Base-by-base conservation (phyloP, 495 filamentous ascomycete species). In the Neurospora sp. region DNA sequence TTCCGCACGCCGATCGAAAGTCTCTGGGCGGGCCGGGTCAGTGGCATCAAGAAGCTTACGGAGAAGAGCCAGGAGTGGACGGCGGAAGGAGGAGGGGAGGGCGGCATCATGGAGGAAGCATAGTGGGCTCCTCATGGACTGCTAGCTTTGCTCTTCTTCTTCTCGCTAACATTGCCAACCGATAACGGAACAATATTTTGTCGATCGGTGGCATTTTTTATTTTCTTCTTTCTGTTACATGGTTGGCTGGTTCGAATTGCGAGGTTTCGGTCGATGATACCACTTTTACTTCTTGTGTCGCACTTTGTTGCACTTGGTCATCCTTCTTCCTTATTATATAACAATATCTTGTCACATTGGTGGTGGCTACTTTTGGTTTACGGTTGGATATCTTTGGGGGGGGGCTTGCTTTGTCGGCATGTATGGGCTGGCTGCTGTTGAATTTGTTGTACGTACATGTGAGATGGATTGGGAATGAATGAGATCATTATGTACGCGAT, bases 1-100 rank as follows among this genome's bases (percentile, higher is more conserved):
- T 98, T 94, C 88, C 90, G 96, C 68, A 95, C 93, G 3, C 88
- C 92, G 0, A 89, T 92, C 9, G 94, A 98, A 81, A 89, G 89
- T 35, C 86, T 97, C 61, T 97, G 93, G 94, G 93, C 94, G 0
- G 88, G 88, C 20, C 86, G 94, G 35, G 89, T 98, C 45, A 81
- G 85, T 7, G 94, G 94, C 39, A 87, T 97, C 42, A 93, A 91
- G 81, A 83, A 88, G 69, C 81, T 97, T 68, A 92, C 92, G 3
- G 92, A 94, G 70, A 87, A 88, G 76, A 93, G 90, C 68, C 88
- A 92, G 68, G 93, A 94, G 72, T 97, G 94, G 94, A 87, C 94
- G 20, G 94, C 96, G 78, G 90, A 92, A 73, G 91, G 91, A 6
- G 92, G 92, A 45, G 93, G 93, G 77, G 90, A 90, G 68, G 86